Conservation (phyloP, 441 rosid genomes). For the Biscutella laevigata region DNA sequence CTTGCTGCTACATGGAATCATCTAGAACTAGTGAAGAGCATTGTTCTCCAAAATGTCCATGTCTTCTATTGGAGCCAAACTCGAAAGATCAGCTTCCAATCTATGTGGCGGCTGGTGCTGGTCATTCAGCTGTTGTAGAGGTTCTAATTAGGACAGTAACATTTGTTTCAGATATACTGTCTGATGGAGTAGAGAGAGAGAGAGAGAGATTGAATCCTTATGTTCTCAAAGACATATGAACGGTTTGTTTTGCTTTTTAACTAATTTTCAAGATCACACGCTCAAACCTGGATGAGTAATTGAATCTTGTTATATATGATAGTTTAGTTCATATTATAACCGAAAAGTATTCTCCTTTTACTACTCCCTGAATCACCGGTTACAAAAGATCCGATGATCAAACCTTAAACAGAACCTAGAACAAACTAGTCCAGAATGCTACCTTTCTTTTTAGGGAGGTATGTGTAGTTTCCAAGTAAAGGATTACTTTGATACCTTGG, state of each 20-base stretch:
- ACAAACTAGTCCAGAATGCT: too few species aligned
- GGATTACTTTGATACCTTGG: too few species aligned
- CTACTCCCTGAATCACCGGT: too few species aligned
- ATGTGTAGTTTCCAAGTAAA: too few species aligned
- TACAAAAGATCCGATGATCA: too few species aligned
- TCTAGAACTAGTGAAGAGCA: not conserved
- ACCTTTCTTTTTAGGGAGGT: too few species aligned
- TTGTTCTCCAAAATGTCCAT: not conserved
- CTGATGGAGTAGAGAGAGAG: not conserved
- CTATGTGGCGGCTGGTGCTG: not conserved
- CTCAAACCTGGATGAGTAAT: not conserved
- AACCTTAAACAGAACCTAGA: too few species aligned
- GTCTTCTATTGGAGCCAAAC: not conserved
- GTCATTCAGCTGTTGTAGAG: not conserved
- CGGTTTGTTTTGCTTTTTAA: constrained; percentile 1
- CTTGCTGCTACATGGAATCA: not conserved
- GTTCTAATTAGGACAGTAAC: not conserved
- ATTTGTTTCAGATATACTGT: not conserved
- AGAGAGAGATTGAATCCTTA: not conserved
- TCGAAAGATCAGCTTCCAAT: not conserved
- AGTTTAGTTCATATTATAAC: not conserved
- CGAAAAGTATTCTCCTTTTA: too few species aligned
- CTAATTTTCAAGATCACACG: not conserved
- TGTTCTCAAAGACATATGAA: not conserved
- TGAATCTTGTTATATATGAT: not conserved